Percentiles rank a stretch among this genome's conserved stretches.
Conservation (phyloP, 148 eudicot species). For the Tetragonia tetragonoides region DNA sequence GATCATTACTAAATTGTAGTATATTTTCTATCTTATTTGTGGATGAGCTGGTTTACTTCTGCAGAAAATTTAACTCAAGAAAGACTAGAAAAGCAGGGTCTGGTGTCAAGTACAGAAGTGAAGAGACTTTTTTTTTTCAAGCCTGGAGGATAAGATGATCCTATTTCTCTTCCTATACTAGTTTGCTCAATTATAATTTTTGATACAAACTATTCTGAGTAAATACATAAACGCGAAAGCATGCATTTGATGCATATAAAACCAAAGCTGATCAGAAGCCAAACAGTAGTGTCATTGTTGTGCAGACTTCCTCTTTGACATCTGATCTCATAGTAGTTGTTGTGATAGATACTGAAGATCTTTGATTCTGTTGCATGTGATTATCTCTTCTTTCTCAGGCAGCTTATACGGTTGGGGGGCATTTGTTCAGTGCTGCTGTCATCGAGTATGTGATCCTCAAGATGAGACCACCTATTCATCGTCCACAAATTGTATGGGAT, state of each 20-base stretch:
- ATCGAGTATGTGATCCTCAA: slow-evolving; percentile 38
- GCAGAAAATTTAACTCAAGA: background rate
- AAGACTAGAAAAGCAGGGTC: background rate
- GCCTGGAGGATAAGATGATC: too few relatives aligned
- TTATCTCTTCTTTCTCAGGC: slow-evolving; percentile 28
- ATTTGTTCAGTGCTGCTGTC: slow-evolving; percentile 39
- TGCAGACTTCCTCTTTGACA: background rate
- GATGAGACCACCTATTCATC: slow-evolving; percentile 41
- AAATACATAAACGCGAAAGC: too few relatives aligned
- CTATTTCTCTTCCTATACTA: too few relatives aligned
- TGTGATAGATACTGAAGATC: background rate
- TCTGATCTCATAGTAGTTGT: background rate
- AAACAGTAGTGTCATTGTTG: too few relatives aligned
- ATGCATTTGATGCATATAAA: too few relatives aligned
- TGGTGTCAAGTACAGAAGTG: too few relatives aligned
- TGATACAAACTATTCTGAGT: too few relatives aligned
- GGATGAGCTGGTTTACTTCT: background rate
- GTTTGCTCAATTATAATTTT: too few relatives aligned
- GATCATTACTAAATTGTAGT: background rate
- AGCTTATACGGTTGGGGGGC: slow-evolving; percentile 40
- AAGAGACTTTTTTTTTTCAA: too few relatives aligned
- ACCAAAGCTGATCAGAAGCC: too few relatives aligned
- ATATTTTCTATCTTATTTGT: background rate
- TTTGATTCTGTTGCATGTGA: slow-evolving; percentile 9
- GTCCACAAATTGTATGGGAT: slow-evolving; percentile 35